Conservation (phyloP, 225 moss, liverwort and hornwort species). For the Pleurozium schreberi region DNA sequence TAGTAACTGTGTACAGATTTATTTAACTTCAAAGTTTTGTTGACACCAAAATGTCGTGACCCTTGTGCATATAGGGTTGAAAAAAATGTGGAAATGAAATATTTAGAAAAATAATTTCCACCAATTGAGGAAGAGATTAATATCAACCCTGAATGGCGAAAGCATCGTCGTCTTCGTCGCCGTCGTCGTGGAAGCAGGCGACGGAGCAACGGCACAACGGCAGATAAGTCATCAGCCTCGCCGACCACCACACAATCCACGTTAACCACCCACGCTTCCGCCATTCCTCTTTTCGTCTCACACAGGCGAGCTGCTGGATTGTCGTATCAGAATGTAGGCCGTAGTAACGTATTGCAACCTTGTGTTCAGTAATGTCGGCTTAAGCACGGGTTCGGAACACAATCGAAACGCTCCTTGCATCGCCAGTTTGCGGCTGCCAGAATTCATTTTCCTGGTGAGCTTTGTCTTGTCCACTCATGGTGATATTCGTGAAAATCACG, state of each 20-base stretch:
- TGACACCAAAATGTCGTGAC: background rate
- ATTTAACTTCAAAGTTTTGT: background rate
- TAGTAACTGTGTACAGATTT: accelerated
- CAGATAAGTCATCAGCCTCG: background rate
- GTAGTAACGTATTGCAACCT: background rate
- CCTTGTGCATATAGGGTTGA: background rate
- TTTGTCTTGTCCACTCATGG: background rate
- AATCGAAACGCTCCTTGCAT: background rate
- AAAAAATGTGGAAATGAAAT: background rate
- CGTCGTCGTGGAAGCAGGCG: background rate
- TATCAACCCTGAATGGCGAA: background rate
- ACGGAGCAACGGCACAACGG: background rate
- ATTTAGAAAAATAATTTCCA: background rate
- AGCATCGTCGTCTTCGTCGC: background rate
- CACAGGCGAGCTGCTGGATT: background rate
- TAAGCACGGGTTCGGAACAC: background rate
- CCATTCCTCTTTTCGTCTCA: background rate
- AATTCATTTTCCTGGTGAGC: background rate
- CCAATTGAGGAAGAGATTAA: background rate
- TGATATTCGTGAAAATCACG: background rate
- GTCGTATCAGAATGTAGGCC: constrained; percentile 1
- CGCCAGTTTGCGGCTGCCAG: background rate
- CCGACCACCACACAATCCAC: constrained; percentile 9
- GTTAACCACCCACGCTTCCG: background rate
- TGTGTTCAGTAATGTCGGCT: background rate